Percentiles rank a stretch among this genome's conserved stretches.
phyloP scores from a whole-genome alignment of 176 grass and related monocot species.

The Oryza punctata region DNA sequence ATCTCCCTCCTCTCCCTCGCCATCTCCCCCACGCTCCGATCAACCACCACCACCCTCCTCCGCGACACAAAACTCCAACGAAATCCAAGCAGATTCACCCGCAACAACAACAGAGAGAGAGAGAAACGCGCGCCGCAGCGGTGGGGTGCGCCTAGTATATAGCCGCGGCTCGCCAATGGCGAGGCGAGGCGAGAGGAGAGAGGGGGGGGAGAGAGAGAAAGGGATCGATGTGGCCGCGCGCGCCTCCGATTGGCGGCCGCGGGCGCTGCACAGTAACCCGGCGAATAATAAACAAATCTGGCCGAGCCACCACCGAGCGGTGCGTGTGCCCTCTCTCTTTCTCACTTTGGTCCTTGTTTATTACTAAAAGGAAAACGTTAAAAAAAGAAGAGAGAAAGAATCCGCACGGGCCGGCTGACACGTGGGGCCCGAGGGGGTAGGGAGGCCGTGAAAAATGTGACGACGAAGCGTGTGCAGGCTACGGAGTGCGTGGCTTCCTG shows the following conservation, averaged over 20 bases:
- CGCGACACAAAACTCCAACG: background rate
- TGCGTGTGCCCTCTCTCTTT: too few relatives aligned
- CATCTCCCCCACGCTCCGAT: conserved; percentile 34
- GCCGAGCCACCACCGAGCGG: background rate
- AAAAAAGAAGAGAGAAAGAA: background rate
- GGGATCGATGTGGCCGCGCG: background rate
- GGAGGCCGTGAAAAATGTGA: background rate
- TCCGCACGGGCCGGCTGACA: background rate
- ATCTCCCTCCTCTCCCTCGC: conserved; percentile 83
- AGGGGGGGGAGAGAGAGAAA: background rate
- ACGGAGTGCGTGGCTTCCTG: background rate
- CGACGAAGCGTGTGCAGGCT: background rate
- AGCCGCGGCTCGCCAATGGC: conserved; percentile 18
- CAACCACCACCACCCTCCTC: background rate
- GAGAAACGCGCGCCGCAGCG: background rate
- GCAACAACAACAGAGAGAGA: background rate
- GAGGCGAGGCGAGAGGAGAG: background rate
- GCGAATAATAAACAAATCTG: conserved; percentile 24
- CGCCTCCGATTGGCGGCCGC: background rate
- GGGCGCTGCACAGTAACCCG: background rate
- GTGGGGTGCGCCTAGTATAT: background rate
- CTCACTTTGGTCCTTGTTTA: conserved; percentile 20
- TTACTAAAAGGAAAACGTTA: background rate
- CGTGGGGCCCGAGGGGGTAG: background rate
- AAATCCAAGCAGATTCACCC: background rate